Percentiles rank a stretch among this genome's conserved stretches.
phyloP scores from a whole-genome alignment of 1,284 basidiomycete species.

The Malassezia japonica region DNA sequence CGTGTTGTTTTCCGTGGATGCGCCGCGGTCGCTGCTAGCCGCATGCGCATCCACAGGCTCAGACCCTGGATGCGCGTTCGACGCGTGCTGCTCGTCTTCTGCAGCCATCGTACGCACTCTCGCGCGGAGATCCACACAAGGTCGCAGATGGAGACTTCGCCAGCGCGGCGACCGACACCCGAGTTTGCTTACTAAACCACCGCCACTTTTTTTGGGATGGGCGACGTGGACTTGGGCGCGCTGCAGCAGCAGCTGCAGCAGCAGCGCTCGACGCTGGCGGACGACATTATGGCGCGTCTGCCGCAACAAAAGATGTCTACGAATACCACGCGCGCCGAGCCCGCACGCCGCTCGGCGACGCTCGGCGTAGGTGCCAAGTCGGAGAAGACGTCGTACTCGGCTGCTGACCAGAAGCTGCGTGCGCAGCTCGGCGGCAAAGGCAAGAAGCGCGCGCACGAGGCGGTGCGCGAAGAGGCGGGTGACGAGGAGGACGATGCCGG shows the following conservation, averaged over 20 bases:
- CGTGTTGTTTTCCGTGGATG: too few species aligned
- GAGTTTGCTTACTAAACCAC: neutral
- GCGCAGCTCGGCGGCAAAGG: slow-evolving; percentile 23
- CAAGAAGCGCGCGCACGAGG: neutral
- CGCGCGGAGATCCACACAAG: too few species aligned
- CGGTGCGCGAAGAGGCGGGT: slow-evolving; percentile 1
- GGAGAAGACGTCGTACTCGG: slow-evolving; percentile 4
- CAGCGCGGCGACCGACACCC: too few species aligned
- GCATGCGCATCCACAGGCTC: too few species aligned
- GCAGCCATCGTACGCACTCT: too few species aligned
- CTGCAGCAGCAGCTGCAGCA: slow-evolving; percentile 39
- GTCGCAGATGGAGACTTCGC: too few species aligned
- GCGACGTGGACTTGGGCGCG: slow-evolving; percentile 25
- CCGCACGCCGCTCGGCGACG: slow-evolving; percentile 23
- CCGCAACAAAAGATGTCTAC: slow-evolving; percentile 9
- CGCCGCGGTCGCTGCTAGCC: too few species aligned
- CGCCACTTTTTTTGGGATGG: too few species aligned
- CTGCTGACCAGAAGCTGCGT: slow-evolving; percentile 25
- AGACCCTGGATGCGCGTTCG: too few species aligned
- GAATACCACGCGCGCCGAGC: neutral
- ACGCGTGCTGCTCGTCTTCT: too few species aligned
- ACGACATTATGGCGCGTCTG: slow-evolving; percentile 33
- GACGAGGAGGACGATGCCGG: slow-evolving; percentile 20
- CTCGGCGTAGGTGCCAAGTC: slow-evolving; percentile 34
- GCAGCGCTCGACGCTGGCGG: slow-evolving; percentile 31